Conservation (phyloP, 139 green algal genomes). For the Edaphochlamys debaryana region DNA sequence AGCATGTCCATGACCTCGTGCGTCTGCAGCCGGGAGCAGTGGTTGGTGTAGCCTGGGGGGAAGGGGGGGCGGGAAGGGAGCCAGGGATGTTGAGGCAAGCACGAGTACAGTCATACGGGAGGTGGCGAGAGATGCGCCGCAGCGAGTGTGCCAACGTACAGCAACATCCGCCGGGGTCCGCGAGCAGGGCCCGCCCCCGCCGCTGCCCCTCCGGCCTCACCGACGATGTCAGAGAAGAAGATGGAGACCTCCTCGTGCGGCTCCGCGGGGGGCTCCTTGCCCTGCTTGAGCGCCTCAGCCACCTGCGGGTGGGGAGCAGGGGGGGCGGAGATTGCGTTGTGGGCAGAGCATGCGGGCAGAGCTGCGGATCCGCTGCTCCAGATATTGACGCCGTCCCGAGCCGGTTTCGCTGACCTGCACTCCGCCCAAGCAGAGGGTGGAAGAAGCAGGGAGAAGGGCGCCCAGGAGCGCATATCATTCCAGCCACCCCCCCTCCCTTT, state of each 20-base stretch:
- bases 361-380: too few relatives aligned
- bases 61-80: not conserved
- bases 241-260: constrained; percentile 17
- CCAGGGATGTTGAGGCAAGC: too few relatives aligned
- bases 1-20: constrained; percentile 35
- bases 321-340: not conserved
- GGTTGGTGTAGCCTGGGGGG: constrained; percentile 10
- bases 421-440: too few relatives aligned
- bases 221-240: constrained; percentile 33
- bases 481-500: too few relatives aligned
- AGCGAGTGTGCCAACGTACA: too few relatives aligned
- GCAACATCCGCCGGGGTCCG: too few relatives aligned
- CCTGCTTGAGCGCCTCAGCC: not conserved
- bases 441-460: too few relatives aligned
- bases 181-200: too few relatives aligned
- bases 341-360: not conserved
- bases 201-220: not conserved
- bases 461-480: too few relatives aligned
- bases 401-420: too few relatives aligned
- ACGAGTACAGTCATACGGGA: too few relatives aligned
- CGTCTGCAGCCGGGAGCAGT: not conserved
- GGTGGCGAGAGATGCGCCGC: too few relatives aligned
- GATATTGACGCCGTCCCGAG: not conserved
- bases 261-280: constrained; percentile 12
- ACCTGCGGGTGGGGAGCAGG: not conserved